Base-by-base conservation (phyloP, 2,329 filamentous ascomycete genomes). In the Diplocarpon mali region DNA sequence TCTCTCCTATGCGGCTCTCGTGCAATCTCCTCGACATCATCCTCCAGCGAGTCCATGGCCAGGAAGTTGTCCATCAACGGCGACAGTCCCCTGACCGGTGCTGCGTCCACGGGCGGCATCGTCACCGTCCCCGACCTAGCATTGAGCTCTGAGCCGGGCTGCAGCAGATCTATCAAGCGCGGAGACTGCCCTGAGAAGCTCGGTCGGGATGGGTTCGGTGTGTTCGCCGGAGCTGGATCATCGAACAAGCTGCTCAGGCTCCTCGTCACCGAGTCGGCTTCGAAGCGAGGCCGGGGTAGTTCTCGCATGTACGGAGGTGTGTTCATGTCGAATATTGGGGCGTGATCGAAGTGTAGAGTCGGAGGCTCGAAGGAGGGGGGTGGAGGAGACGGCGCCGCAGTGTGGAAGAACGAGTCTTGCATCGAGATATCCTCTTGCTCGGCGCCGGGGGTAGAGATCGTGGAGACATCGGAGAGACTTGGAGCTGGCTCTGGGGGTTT, bases 21-120 rank as follows among this genome's bases (percentile, higher is more conserved):
- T 15, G 72, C 62, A 35, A 79, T 68, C 44, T 79, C 73, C 55
- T 79, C 75, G 11, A 77, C 63, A 34, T 72, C 70, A 24, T 74
- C 69, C 13, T 70, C 66, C 36, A 64, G 51, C 5, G 57, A 51
- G 24, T 54, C 49, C 16, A 52, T 43, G 3, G 45, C 35, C 13
- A 51, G 30, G 34, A 57, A 59, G 11, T 54, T 44, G 16, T 49
- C 20, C 30, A 40, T 55, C 49, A 50, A 56, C 50, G 57, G 51
- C 14, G 52, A 50, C 36, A 55, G 28, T 0, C 38, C 46, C 41
- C 54, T 49, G 7, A 47, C 31, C 10, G 53, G 43, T 9, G 48
- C 48, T 8, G 53, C 36, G 29, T 43, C 28, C 24, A 52, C 32
- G 13, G 56, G 55, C 10, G 60, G 53, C 17, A 57, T 52, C 30